Evolutionary conservation across 176 grass and related monocot genomes (phyloP).

Genomic region (Carex cristatella): DNA sequence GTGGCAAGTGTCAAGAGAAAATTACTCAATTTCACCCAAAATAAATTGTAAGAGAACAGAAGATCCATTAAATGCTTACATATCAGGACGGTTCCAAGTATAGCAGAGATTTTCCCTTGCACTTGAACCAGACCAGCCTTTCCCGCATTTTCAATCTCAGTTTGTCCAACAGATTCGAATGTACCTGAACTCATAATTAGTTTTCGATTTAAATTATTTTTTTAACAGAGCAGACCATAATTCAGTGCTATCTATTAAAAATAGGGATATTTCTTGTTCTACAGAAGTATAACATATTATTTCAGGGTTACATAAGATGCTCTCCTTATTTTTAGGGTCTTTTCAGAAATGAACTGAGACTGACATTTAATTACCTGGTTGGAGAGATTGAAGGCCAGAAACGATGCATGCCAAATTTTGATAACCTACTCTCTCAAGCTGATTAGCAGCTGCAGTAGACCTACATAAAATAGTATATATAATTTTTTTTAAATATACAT

Average conservation of each 20-base stretch:
- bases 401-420: conserved; percentile 70
- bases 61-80: conserved; percentile 37
- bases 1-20: neutral
- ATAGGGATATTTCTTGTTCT: neutral
- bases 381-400: conserved; percentile 81
- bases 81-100: conserved; percentile 79
- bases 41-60: neutral
- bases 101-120: conserved; percentile 86
- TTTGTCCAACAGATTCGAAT: conserved; percentile 64
- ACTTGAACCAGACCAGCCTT: conserved; percentile 79
- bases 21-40: neutral
- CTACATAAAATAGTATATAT: conserved; percentile 30
- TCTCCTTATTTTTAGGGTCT: neutral
- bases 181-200: conserved; percentile 34
- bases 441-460: conserved; percentile 67
- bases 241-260: neutral
- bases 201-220: neutral
- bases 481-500: neutral
- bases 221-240: neutral
- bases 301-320: neutral
- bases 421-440: conserved; percentile 68
- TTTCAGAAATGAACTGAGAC: neutral
- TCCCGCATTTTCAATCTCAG: conserved; percentile 63
- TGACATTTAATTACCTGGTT: conserved; percentile 47
- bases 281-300: neutral